Base-by-base conservation (phyloP, 2,329 filamentous ascomycete species). In the Diaporthe aspalathi region DNA sequence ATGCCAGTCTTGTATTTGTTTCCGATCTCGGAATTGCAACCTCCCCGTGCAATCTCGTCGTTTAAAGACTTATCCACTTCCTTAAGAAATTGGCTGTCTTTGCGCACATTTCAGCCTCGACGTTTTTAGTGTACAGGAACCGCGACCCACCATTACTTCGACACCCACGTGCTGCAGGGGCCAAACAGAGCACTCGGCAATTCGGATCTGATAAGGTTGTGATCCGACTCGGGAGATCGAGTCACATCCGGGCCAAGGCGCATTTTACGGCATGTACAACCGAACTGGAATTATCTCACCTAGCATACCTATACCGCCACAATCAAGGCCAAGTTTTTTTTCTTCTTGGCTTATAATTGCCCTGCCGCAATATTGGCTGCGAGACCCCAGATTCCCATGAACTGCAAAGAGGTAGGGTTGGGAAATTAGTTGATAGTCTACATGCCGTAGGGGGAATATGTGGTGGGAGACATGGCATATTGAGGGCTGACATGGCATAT, bases 81-180 rank as follows among this genome's bases (percentile, higher is more conserved):
- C 27, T 24, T 14, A 47, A 22, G 17, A 49, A 49, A 47, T 63
- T 35, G 43, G 57, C n/a, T 17, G 27, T 6, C 8, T 35, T 47
- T n/a, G 20, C 47, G 22, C 22, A 14, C 11, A 50, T 50, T 50
- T 7, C 17, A 14, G 24, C 20, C 17, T 63, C 57, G 57, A 63
- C 47, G 45, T 63, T 63, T 63, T 32, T 32, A 29, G n/a, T n/a
- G n/a, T n/a, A n/a, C 32, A 20, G 57, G 43, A 20, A 35, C 20
- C 57, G 43, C 43, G 40, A 49, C 43, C 57, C 57, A 62, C 56
- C 24, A 12, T 62, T 24, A 29, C 16, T n/a, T 45, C 40, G 57
- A 47, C 24, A 16, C 40, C 57, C 57, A 63, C 57, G 57, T 63
- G 57, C 57, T 49, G n/a, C 22, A 49, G 45, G 57, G 57, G 57